Base-by-base conservation (phyloP, 2,329 filamentous ascomycete genomes). In the Scedosporium boydii region DNA sequence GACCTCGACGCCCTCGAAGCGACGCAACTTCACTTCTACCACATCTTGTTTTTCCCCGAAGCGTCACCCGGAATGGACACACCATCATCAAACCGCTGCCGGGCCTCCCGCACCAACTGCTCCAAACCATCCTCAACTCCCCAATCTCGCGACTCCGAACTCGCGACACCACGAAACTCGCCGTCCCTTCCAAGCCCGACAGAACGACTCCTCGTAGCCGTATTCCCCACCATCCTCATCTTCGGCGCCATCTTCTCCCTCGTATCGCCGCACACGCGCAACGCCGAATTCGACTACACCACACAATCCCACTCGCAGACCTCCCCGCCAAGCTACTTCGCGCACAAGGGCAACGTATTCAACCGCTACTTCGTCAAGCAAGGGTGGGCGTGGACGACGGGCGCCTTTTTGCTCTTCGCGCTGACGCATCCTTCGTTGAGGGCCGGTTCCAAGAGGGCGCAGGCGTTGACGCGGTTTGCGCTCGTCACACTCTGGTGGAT, bases 291-390 rank as follows among this genome's bases (percentile, higher is more conserved):
- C 78, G 84, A 86, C 66, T 73, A 79, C 2, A 70, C 76, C 48
- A 74, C 81, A 26, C 89, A 92, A 70, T 82, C 88, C 12, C 88
- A 90, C 74, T 74, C 79, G 3, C 80, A 79, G 57, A 76, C 78
- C 72, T 70, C 73, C n/a, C 84, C 88, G 59, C 90, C 90, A 2
- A 88, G 83, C 72, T 99, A 98, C 79, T 99, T 99, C 73, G 93
- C 95, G 57, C 88, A 88, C 69, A 99, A 99, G 76, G 83, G 86
- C 73, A 99, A 99, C 77, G 69, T 97, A 60, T 89, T 98, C 82
- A 99, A 99, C 72, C 75, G 89, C 57, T 83, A 92, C 69, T 99
- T 98, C 71, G 95, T 99, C 70, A 99, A 99, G 80, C 81, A 90
- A 61, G 93, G 93, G 65, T 99, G 95, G 95, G 83, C 87, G 59